Percentiles rank a stretch among this genome's conserved stretches.
phyloP scores from a whole-genome alignment of 331 rosid genomes.

The Quercus phellos region DNA sequence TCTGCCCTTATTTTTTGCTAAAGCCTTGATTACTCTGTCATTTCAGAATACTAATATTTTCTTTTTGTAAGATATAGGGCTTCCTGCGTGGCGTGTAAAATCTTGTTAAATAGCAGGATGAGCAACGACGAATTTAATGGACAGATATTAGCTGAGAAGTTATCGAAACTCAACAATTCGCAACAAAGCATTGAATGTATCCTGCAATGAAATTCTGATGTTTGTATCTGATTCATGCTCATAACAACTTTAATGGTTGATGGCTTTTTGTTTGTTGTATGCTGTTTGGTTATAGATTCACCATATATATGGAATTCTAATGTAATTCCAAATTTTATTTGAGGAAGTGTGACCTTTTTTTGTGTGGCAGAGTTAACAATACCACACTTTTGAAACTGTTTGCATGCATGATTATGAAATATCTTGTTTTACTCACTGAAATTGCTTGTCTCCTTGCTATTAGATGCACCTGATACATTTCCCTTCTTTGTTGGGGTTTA shows the following conservation, averaged over 20 bases:
- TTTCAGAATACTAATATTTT: not conserved
- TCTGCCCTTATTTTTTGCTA: slow-evolving; percentile 14
- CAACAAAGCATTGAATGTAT: slow-evolving; percentile 97
- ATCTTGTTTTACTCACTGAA: not conserved
- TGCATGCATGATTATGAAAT: not conserved
- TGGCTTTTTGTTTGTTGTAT: not conserved
- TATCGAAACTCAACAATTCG: slow-evolving; percentile 83
- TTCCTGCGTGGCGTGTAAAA: slow-evolving; percentile 39
- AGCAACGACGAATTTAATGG: slow-evolving; percentile 60
- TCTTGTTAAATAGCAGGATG: slow-evolving; percentile 53
- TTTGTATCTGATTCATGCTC: slow-evolving; percentile 7
- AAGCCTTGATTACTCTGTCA: not conserved
- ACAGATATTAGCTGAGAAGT: slow-evolving; percentile 60
- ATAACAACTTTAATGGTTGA: not conserved
- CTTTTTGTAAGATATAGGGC: slow-evolving; percentile 26
- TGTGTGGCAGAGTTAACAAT: not conserved
- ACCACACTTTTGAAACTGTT: no score
- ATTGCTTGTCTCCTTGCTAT: not conserved
- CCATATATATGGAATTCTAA: not conserved
- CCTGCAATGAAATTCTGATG: slow-evolving; percentile 27
- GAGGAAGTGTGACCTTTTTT: not conserved
- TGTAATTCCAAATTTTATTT: not conserved
- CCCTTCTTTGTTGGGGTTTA: no score
- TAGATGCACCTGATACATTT: no score
- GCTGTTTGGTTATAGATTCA: not conserved